Percentiles rank a stretch among this genome's conserved stretches.
Evolutionary conservation across 2,329 filamentous ascomycete genomes (phyloP).

Genomic region (Dryadomyces quercus-mongolicae): DNA sequence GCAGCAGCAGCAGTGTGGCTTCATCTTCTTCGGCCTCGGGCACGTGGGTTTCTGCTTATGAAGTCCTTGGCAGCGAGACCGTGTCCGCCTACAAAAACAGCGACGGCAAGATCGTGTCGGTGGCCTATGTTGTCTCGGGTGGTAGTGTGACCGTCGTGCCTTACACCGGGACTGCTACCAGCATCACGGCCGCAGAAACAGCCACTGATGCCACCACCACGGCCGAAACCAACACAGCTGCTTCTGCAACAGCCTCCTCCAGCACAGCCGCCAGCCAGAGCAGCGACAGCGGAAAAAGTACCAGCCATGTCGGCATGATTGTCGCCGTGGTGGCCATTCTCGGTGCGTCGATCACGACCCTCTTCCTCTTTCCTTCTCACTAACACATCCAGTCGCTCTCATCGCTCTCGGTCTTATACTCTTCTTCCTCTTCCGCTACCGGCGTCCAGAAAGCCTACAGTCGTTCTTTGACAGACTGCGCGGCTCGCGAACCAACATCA

Average conservation of each 20-base stretch:
- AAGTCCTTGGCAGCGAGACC: constrained; percentile 2
- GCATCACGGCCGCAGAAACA: background rate
- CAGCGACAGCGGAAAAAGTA: background rate
- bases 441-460: background rate
- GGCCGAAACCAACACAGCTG: background rate
- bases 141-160: constrained; percentile 1
- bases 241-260: background rate
- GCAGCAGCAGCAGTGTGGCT: background rate
- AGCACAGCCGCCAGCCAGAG: background rate
- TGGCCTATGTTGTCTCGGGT: background rate
- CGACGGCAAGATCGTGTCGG: constrained; percentile 4
- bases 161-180: background rate
- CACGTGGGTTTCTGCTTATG: constrained; percentile 3
- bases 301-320: constrained; percentile 4
- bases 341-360: background rate
- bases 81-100: constrained; percentile 5
- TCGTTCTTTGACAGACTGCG: background rate
- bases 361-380: background rate
- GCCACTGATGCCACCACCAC: background rate
- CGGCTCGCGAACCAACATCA: background rate
- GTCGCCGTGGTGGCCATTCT: constrained; percentile 3
- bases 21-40: background rate
- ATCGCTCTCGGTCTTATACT: background rate
- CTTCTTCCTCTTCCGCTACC: constrained; percentile 6
- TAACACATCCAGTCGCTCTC: background rate